Conservation (phyloP, 306 rosid genomes). For the Malus sieversii region DNA sequence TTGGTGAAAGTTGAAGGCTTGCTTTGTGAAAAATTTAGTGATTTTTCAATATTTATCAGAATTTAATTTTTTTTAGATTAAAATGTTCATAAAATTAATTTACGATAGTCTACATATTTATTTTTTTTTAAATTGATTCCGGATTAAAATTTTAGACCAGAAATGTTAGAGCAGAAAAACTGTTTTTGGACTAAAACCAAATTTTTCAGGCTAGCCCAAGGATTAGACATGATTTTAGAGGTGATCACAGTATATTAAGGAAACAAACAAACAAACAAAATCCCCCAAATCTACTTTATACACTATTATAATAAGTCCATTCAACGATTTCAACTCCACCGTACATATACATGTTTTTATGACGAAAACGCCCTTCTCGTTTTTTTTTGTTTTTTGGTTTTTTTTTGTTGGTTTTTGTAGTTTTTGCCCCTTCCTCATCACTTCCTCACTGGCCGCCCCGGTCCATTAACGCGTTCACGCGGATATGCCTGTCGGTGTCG, state of each 20-base stretch:
- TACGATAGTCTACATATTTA: too few relatives aligned
- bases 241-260: neutral
- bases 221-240: neutral
- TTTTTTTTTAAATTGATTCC: too few relatives aligned
- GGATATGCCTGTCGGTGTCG: constrained; percentile 27
- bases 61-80: too few relatives aligned
- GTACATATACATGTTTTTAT: too few relatives aligned
- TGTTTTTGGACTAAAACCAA: too few relatives aligned
- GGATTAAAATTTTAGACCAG: too few relatives aligned
- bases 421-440: constrained; percentile 1
- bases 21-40: too few relatives aligned
- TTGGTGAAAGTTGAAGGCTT: too few relatives aligned
- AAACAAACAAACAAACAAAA: neutral
- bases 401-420: neutral
- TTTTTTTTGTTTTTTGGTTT: neutral
- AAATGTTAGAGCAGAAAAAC: too few relatives aligned
- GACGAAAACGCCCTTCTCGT: neutral
- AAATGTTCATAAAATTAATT: too few relatives aligned
- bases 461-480: constrained; percentile 61
- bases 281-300: neutral
- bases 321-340: neutral
- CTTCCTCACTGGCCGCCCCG: constrained; percentile 21
- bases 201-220: too few relatives aligned
- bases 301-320: neutral
- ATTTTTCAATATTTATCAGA: too few relatives aligned